Evolutionary conservation across 345 rosid genomes (phyloP).

Genomic region (Lepidium aucheri): DNA sequence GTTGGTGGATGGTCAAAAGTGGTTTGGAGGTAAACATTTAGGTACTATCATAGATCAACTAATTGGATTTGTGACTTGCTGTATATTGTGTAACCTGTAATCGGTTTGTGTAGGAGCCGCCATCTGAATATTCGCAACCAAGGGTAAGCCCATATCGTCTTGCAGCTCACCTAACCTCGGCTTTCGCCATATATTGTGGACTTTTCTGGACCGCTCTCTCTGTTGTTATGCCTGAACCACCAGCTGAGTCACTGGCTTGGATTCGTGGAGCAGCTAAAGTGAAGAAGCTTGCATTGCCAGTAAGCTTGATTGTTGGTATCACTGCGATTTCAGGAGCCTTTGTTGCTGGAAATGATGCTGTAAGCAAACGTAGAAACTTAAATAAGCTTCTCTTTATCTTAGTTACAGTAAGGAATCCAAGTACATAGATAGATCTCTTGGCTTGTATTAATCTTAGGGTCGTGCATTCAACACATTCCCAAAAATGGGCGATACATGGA

Average conservation of each 20-base stretch:
- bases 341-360: constrained; percentile 98
- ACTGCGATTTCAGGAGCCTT: constrained; percentile 94
- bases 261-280: constrained; percentile 81
- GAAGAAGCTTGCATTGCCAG: constrained; percentile 74
- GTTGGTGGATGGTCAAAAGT: constrained; percentile 99
- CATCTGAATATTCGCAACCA: constrained; percentile 77
- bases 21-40: constrained; percentile 69
- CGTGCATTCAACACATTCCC: constrained; percentile 89
- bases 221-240: constrained; percentile 94
- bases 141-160: constrained; percentile 94
- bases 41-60: neutral
- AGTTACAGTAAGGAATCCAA: neutral
- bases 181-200: constrained; percentile 81
- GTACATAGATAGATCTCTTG: neutral
- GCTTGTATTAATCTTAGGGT: constrained; percentile 41
- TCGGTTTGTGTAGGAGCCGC: constrained; percentile 57
- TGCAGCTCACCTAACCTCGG: constrained; percentile 93
- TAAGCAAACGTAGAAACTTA: constrained; percentile 20
- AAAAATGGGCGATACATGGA: constrained; percentile 89
- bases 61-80: neutral
- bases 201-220: constrained; percentile 94
- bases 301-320: constrained; percentile 67
- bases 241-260: constrained; percentile 76
- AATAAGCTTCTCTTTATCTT: neutral
- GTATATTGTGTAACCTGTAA: constrained; percentile 4